Percentiles rank a stretch among this genome's conserved stretches.
phyloP scores from a whole-genome alignment of 257 asterid genomes.

The Capsicum chinense region DNA sequence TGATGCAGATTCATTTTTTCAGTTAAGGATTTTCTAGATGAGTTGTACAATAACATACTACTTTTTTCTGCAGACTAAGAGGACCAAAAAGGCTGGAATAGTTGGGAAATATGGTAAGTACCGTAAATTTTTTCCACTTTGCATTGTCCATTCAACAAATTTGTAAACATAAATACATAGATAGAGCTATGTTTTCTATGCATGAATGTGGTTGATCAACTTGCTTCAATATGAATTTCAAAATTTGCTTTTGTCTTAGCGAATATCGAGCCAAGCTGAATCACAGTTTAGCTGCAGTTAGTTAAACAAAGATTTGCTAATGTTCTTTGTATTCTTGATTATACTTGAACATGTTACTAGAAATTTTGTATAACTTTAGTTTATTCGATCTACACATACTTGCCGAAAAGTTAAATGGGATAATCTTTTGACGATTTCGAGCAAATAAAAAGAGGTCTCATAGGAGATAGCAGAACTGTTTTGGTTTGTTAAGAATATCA shows the following conservation, averaged over 20 bases:
- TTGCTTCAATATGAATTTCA: neutral
- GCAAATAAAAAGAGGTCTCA: neutral
- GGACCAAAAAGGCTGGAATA: slow-evolving; percentile 36
- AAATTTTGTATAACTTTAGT: neutral
- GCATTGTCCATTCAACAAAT: neutral
- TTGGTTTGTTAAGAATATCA: neutral
- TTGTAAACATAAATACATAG: neutral
- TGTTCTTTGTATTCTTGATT: neutral
- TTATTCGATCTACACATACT: neutral
- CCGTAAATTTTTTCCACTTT: neutral
- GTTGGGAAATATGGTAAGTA: slow-evolving; percentile 32
- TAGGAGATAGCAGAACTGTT: neutral
- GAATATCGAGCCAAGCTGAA: neutral
- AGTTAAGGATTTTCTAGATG: neutral
- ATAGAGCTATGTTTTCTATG: neutral
- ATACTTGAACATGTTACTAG: neutral
- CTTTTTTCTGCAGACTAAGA: slow-evolving; percentile 28
- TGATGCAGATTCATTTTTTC: neutral
- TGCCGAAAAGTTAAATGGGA: neutral
- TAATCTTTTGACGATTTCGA: neutral
- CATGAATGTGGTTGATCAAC: neutral
- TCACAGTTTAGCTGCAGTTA: neutral
- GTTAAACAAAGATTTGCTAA: neutral
- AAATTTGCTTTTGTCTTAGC: neutral
- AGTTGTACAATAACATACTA: neutral